phyloP scores from a whole-genome alignment of 495 filamentous ascomycete species.

The Cairneyella variabilis region DNA sequence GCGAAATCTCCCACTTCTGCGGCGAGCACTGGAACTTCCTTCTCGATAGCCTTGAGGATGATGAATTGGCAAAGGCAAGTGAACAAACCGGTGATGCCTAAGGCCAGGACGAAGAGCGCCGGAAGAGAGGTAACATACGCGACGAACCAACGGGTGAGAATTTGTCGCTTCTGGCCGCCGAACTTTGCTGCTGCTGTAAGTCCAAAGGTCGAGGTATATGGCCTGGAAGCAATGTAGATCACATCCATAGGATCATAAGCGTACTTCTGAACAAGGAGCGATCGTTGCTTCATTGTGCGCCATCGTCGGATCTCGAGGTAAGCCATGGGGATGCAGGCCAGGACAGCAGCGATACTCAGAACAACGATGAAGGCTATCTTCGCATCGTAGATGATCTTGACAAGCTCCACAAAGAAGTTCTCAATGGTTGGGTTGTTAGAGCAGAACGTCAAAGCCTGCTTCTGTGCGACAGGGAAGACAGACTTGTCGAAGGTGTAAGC shows the following conservation, averaged over 20 bases:
- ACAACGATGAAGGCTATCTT: constrained; percentile 71
- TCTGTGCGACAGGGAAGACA: constrained; percentile 74
- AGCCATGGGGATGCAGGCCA: constrained; percentile 72
- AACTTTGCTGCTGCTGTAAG: constrained; percentile 70
- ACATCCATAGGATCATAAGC: constrained; percentile 79
- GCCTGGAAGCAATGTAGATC: constrained; percentile 80
- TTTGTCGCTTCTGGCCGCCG: constrained; percentile 60
- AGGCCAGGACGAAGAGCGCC: constrained; percentile 81
- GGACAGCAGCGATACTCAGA: constrained; percentile 62
- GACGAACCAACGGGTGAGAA: constrained; percentile 76
- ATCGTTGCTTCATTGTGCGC: constrained; percentile 64
- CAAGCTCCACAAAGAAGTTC: constrained; percentile 76
- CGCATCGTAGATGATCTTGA: constrained; percentile 54
- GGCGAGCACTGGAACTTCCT: constrained; percentile 71
- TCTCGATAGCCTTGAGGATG: constrained; percentile 66
- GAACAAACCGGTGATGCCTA: constrained; percentile 81
- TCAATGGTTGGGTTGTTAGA: constrained; percentile 78
- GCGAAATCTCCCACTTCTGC: constrained; percentile 78
- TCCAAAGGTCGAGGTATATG: constrained; percentile 65
- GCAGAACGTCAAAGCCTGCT: constrained; percentile 82
- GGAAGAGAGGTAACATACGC: constrained; percentile 82
- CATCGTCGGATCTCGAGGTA: constrained; percentile 77
- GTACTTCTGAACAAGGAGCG: constrained; percentile 59
- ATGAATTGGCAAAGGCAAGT: constrained; percentile 83
- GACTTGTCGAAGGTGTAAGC: constrained; percentile 73